A percentile compares a stretch with the other conserved stretches of the same genome.
Evolutionary conservation across 164 flowering plant species (phyloP).

Genomic region (Magnolia sinica): DNA sequence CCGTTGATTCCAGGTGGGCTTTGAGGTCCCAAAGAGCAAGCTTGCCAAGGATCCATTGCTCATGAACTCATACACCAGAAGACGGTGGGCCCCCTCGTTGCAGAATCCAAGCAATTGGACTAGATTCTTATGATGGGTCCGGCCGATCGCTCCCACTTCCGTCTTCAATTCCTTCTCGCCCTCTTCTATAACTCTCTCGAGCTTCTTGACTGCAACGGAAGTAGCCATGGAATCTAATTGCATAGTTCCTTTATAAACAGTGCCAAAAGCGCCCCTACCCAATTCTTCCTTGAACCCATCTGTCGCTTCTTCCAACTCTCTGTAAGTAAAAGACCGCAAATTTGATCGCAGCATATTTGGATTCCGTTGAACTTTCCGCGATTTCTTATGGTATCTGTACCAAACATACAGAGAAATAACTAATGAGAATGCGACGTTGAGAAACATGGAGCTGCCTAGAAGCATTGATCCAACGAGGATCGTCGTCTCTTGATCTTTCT

Average conservation of each 20-base stretch:
- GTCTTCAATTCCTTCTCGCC: slow-evolving; percentile 16
- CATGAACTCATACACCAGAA: slow-evolving; percentile 20
- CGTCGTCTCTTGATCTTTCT: slow-evolving; percentile 1
- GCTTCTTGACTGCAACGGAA: slow-evolving; percentile 14
- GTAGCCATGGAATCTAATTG: not conserved
- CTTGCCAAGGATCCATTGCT: slow-evolving; percentile 16
- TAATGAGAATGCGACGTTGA: not conserved
- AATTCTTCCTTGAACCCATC: slow-evolving; percentile 10
- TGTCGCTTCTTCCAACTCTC: slow-evolving; percentile 10
- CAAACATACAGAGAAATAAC: not conserved
- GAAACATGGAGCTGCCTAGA: not conserved
- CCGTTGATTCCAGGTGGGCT: slow-evolving; percentile 12
- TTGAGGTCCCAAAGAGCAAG: slow-evolving; percentile 8
- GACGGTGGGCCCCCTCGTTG: slow-evolving; percentile 15
- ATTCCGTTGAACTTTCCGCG: not conserved
- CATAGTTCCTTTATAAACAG: slow-evolving; percentile 11
- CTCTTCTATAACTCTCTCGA: slow-evolving; percentile 5
- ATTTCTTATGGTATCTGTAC: not conserved
- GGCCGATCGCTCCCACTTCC: no score
- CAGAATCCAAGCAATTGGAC: slow-evolving; percentile 16
- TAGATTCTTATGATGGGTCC: no score
- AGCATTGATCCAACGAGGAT: not conserved
- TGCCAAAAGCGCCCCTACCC: slow-evolving; percentile 14
- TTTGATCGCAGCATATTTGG: not conserved
- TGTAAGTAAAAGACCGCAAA: slow-evolving; percentile 2